Base-by-base conservation (phyloP, 257 asterid genomes). In the Ilex aquifolium region DNA sequence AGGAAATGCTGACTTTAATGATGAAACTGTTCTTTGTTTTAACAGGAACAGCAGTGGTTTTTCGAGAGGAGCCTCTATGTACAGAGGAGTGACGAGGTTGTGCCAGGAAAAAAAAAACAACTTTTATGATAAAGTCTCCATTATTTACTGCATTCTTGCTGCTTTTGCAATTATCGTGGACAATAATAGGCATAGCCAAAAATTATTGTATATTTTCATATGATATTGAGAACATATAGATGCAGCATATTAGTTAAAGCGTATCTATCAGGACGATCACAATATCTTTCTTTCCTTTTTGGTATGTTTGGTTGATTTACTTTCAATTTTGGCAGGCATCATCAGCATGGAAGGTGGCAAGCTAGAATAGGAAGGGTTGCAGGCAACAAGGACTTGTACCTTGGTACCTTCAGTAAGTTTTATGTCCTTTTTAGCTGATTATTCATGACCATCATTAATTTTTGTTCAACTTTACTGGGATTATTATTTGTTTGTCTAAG, bases 311-410 rank as follows among this genome's bases (percentile, higher is more conserved):
- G 77, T 65, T 69, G 80, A 69, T 66, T 60, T 55, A 66, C 63
- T 77, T 60, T 69, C 42, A 39, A 62, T 42, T 15, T 66, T 72
- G 72, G 68, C 84, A 88, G 96, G 81, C 96, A 88, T 76, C 96
- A 88, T 73, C 95, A 88, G 77, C 95, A 88, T 80, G 96, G 96
- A 69, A 82, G 95, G 61, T 88, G 96, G 96, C 96, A 88, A 76
- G 96, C 96, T 32, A 17, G 95, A 84, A 88, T 86, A n/a, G 96
- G 96, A 67, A 88, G 96, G 66, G 96, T 88, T 80, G 93, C 96
- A 71, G 96, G 96, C 82, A 88, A 88, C 73, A 88, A 88, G 79
- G 96, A 88, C 90, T 80, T 88, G 96, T 88, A 88, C 88, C 95
- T 88, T 66, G 96, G 96, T 77, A 88, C 96, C 77, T 88, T 88